Evolutionary conservation across 768 basidiomycete genomes (phyloP).

Genomic region (Russula sp.): DNA sequence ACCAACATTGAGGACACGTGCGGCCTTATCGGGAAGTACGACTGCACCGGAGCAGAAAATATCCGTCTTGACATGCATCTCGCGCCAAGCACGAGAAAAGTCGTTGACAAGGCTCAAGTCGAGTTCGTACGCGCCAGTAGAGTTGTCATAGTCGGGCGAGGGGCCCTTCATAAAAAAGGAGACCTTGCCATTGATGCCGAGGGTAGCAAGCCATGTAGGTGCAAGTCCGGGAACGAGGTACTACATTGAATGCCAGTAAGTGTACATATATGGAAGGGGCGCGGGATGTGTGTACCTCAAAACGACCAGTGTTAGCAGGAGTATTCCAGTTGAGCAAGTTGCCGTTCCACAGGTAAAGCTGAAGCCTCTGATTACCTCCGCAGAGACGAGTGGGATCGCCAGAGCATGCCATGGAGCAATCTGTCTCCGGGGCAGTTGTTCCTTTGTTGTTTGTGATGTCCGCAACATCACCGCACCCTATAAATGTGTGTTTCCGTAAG

Average conservation of each 20-base stretch:
- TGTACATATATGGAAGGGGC: neutral
- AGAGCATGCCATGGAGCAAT: conserved; percentile 51
- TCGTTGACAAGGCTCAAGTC: conserved; percentile 52
- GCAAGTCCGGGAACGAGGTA: conserved; percentile 53
- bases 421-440: conserved; percentile 31
- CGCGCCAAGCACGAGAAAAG: conserved; percentile 53
- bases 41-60: conserved; percentile 76
- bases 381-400: conserved; percentile 68
- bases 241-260: conserved; percentile 24
- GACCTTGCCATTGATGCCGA: conserved; percentile 79
- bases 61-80: conserved; percentile 70
- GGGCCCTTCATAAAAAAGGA: conserved; percentile 72
- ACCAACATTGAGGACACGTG: conserved; percentile 57
- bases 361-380: conserved; percentile 50
- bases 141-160: conserved; percentile 54
- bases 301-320: conserved; percentile 58
- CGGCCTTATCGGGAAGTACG: conserved; percentile 69
- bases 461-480: conserved; percentile 65
- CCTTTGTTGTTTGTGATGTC: conserved; percentile 42
- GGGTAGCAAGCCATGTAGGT: conserved; percentile 66
- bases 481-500: conserved; percentile 4
- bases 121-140: conserved; percentile 75
- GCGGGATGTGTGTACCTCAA: conserved; percentile 47
- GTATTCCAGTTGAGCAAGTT: conserved; percentile 59
- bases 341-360: conserved; percentile 32